A percentile compares a stretch with the other conserved stretches of the same genome.
phyloP scores from a whole-genome alignment of 495 filamentous ascomycete genomes.

The Xylaria castorea region DNA sequence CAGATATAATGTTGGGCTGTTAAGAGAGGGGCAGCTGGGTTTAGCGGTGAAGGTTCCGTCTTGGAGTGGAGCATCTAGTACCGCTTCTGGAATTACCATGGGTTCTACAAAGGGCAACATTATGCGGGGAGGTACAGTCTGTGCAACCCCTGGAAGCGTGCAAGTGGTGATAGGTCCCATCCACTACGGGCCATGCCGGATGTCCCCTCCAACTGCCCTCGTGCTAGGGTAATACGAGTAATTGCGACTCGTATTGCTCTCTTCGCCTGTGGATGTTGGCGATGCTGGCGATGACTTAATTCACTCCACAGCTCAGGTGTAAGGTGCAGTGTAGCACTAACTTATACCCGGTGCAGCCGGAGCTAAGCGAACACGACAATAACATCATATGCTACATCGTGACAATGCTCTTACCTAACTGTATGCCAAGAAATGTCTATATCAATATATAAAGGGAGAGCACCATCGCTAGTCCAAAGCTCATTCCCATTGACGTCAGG shows the following conservation, averaged over 20 bases:
- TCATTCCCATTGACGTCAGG: background rate
- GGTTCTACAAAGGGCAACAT: background rate
- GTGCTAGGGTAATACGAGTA: conserved; percentile 35
- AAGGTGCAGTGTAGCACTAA: background rate
- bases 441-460: conserved; percentile 15
- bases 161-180: conserved; percentile 5
- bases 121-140: conserved; percentile 5
- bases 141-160: conserved; percentile 3
- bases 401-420: background rate
- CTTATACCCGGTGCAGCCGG: conserved; percentile 15
- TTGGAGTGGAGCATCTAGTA: conserved; percentile 9
- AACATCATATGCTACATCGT: background rate
- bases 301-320: conserved; percentile 9
- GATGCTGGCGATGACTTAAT: conserved; percentile 22
- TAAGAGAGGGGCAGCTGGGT: conserved; percentile 13
- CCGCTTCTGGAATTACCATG: background rate
- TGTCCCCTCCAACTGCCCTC: conserved; percentile 34
- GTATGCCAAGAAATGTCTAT: background rate
- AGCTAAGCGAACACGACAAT: conserved; percentile 13
- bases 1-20: background rate
- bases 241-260: conserved; percentile 36
- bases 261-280: conserved; percentile 8
- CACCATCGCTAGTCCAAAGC: background rate
- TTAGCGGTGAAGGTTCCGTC: conserved; percentile 14
- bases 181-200: background rate